Conservation (phyloP, 768 basidiomycete species). For the Russula foetens region DNA sequence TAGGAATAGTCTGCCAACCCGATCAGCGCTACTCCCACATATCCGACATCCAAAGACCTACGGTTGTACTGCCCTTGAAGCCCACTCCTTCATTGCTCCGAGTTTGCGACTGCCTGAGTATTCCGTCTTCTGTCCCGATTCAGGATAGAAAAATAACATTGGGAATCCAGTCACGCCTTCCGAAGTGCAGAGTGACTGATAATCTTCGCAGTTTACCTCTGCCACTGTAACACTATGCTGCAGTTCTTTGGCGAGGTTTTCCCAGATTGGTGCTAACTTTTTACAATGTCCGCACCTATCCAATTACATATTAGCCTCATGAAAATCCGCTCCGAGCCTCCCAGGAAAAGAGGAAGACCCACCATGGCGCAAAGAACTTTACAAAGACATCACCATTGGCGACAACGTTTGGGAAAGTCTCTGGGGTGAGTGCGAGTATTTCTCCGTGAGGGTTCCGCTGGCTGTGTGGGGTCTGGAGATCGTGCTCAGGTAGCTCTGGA, state of each 20-base stretch:
- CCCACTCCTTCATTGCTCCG: constrained; percentile 63
- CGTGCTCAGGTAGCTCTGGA: constrained; percentile 16
- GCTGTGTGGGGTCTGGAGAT: constrained; percentile 27
- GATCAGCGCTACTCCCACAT: constrained; percentile 3
- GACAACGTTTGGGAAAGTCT: constrained; percentile 38
- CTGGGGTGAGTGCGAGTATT: constrained; percentile 36
- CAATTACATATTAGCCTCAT: neutral
- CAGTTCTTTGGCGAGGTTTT: constrained; percentile 61
- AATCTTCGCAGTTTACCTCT: constrained; percentile 83
- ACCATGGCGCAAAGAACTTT: constrained; percentile 92
- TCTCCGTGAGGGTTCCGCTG: constrained; percentile 32
- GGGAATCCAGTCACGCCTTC: constrained; percentile 78
- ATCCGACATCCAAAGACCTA: constrained; percentile 32
- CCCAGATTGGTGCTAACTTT: constrained; percentile 81
- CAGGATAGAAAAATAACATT: constrained; percentile 61
- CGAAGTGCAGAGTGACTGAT: constrained; percentile 54
- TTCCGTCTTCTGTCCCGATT: constrained; percentile 48
- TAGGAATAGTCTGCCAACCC: constrained; percentile 27
- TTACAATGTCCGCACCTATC: constrained; percentile 91
- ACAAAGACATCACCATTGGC: constrained; percentile 48
- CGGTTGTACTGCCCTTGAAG: constrained; percentile 66
- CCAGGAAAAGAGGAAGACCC: constrained; percentile 6
- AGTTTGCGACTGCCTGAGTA: constrained; percentile 69
- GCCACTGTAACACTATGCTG: constrained; percentile 67
- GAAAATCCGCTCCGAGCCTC: neutral